A percentile compares a stretch with the other conserved stretches of the same genome.
phyloP scores from a whole-genome alignment of 2,329 filamentous ascomycete species.

The Dactylella cylindrospora region DNA sequence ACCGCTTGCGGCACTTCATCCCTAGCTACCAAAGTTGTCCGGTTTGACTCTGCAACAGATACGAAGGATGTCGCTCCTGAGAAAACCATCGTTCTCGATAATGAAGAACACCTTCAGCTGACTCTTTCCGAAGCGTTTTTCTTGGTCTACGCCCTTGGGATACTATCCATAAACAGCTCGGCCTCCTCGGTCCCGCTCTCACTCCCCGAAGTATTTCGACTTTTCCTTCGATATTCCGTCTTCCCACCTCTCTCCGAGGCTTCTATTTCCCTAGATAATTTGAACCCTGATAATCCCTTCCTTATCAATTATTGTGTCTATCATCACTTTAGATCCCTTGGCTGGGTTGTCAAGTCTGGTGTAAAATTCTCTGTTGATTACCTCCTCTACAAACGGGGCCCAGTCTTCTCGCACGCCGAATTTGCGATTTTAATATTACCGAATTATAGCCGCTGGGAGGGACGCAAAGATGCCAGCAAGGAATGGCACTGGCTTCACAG shows the following conservation, averaged over 20 bases:
- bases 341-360: conserved; percentile 89
- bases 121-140: conserved; percentile 91
- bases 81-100: conserved; percentile 51
- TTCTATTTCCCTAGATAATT: conserved; percentile 43
- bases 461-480: conserved; percentile 56
- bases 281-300: conserved; percentile 78
- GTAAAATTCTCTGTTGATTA: conserved; percentile 95
- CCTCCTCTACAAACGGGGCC: conserved; percentile 88
- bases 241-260: conserved; percentile 61
- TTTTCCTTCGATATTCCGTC: conserved; percentile 70
- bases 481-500: conserved; percentile 84
- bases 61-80: conserved; percentile 13
- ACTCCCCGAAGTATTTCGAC: conserved; percentile 61
- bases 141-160: conserved; percentile 76
- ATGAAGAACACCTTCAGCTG: conserved; percentile 87
- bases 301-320: conserved; percentile 84
- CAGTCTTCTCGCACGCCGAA: conserved; percentile 91
- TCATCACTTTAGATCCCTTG: conserved; percentile 92
- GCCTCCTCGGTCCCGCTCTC: conserved; percentile 53
- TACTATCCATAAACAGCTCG: conserved; percentile 60
- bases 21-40: conserved; percentile 17
- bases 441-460: conserved; percentile 74
- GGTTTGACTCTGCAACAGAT: conserved; percentile 6
- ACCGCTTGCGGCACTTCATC: not conserved
- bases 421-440: conserved; percentile 85